These are phyloP conservation scores for Beta macrorhiza DNA, from an alignment of 179 eudicot species.

Conservation along the genomic window DNA sequence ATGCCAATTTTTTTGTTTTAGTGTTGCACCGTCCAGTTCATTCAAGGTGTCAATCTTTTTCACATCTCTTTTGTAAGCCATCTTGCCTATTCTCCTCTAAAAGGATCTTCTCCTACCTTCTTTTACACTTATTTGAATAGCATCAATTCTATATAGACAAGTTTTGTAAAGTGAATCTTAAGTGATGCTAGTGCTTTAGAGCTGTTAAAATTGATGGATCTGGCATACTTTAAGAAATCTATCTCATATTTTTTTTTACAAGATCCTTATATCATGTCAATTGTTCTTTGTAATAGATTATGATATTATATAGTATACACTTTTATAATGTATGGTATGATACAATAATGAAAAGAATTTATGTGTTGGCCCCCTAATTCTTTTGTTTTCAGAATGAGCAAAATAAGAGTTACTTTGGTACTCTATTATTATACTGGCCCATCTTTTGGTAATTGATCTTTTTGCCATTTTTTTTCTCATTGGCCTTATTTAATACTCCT, in stretches of 20 bases:
- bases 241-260: not conserved
- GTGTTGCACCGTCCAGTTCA: slow-evolving; percentile 16
- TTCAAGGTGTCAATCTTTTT: slow-evolving; percentile 18
- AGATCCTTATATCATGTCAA: slow-evolving; percentile 21
- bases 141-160: slow-evolving; percentile 16
- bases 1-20: slow-evolving; percentile 5
- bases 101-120: not conserved
- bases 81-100: slow-evolving; percentile 1
- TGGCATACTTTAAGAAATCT: slow-evolving; percentile 11
- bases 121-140: slow-evolving; percentile 11
- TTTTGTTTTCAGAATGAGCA: not conserved
- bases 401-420: not conserved
- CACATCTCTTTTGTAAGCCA: slow-evolving; percentile 10
- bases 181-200: slow-evolving; percentile 24
- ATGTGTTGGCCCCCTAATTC: not conserved
- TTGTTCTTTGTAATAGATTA: slow-evolving; percentile 19
- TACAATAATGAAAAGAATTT: slow-evolving; percentile 18
- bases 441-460: not conserved
- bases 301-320: not conserved
- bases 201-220: slow-evolving; percentile 17
- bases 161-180: slow-evolving; percentile 26
- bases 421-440: not conserved
- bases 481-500: no score
- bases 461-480: no score
- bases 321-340: slow-evolving; percentile 6